Evolutionary conservation across 495 filamentous ascomycete genomes (phyloP), one percentile per base, ranked within the genome.

Genomic region (Hyphodiscus hymeniophilus): DNA sequence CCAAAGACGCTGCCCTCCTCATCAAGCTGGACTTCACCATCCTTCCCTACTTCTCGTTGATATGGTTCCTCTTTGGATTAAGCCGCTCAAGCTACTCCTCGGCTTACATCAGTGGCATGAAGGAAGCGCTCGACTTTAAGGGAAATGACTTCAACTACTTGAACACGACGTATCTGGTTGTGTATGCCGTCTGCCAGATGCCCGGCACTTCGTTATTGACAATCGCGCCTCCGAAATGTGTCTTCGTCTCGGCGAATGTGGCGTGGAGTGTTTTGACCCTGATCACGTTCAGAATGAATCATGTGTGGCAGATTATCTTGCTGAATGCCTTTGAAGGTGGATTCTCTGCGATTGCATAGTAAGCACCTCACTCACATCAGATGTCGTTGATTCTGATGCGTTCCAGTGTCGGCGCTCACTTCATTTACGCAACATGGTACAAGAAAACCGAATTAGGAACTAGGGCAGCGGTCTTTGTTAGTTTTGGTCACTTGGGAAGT

Each of bases 71-170:
- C 16, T 45, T 45, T 15, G 42, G 42, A 18, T 28, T 68, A 17
- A 68, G 63, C 0, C 54, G 65, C 20, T 52, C 65, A 17, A 67
- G 65, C 39, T 67, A 67, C 31, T 64, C 61, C 15, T 61, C 63
- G 8, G 65, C 65, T 1, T 67, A 67, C 45, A 65, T 66, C 43
- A 65, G 63, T 40, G 63, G 63, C 2, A 67, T 67, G 63, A 61
- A 62, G 26, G 63, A 65, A 47, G 65, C 58, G 0, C 49, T 67
- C 0, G 28, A 52, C 11, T 67, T 67, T 26, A 38, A 65, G 23
- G 63, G 65, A 1, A 67, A 65, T 31, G 59, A 64, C 8, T 67
- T 63, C 45, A 67, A 65, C 38, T 67, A 67, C 30, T 63, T 67
- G 65, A 65, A 42, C 17, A 67, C 65, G 4, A 60, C 61, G 1